A percentile compares a stretch with the other conserved stretches of the same genome.
phyloP scores from a whole-genome alignment of 345 rosid genomes.

The Eucalyptus brandiana region DNA sequence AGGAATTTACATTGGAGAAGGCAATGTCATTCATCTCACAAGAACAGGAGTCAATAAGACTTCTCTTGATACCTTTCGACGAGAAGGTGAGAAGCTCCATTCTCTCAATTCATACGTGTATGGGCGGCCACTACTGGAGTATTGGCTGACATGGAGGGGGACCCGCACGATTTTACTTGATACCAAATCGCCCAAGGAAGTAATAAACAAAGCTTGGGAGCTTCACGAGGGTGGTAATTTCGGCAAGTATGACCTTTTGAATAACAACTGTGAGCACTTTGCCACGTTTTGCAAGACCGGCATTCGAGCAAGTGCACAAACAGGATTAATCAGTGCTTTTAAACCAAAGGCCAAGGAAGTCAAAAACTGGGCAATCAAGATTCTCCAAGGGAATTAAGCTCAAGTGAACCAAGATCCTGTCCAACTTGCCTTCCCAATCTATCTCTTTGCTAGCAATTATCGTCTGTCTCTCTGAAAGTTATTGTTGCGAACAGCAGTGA shows the following conservation, averaged over 20 bases:
- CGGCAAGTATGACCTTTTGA: neutral
- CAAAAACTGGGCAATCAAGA: neutral
- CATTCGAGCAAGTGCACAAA: neutral
- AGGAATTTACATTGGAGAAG: neutral
- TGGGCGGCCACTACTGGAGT: neutral
- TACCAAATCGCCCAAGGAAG: neutral
- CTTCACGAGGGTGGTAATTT: neutral
- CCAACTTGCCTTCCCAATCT: neutral
- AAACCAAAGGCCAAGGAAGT: neutral
- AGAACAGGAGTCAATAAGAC: neutral
- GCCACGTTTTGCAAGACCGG: neutral
- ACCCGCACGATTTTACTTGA: neutral
- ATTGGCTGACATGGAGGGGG: neutral
- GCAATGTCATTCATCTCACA: neutral
- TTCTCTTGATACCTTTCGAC: neutral
- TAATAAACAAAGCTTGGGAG: neutral
- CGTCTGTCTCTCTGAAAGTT: neutral
- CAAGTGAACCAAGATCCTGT: neutral
- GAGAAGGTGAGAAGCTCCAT: neutral
- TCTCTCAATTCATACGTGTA: neutral
- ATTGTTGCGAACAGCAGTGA: too few species aligned
- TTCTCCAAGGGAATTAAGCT: neutral
- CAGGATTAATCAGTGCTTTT: neutral
- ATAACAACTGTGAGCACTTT: neutral
- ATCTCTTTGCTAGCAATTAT: neutral